These are phyloP conservation scores for Trichoderma sp. DNA, from an alignment of 2,329 filamentous ascomycete genomes.

Conservation along the genomic window DNA sequence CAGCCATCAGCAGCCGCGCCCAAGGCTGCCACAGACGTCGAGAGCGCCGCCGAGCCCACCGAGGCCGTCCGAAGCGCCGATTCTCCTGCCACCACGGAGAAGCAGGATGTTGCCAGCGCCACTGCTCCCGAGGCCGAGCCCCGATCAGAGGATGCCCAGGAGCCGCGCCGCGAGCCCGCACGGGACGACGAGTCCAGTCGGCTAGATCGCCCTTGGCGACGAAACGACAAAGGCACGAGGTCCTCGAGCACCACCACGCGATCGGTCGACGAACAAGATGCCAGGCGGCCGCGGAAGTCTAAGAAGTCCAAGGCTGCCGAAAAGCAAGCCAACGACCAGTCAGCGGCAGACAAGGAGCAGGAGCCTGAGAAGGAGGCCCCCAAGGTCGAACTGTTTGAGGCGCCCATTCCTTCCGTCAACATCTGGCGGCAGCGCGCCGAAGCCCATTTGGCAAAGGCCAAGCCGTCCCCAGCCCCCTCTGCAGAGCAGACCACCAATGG, in stretches of 20 bases:
- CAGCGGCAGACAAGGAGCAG: constrained; percentile 61
- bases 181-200: constrained; percentile 46
- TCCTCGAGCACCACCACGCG: constrained; percentile 66
- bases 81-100: constrained; percentile 36
- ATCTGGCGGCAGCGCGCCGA: constrained; percentile 82
- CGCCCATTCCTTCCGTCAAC: constrained; percentile 81
- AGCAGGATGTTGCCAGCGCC: constrained; percentile 42
- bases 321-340: constrained; percentile 52
- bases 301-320: constrained; percentile 61
- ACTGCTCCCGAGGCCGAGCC: constrained; percentile 45
- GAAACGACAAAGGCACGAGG: constrained; percentile 55
- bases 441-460: constrained; percentile 59
- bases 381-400: constrained; percentile 73
- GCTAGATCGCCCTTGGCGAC: constrained; percentile 47
- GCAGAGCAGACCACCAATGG: constrained; percentile 46
- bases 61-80: constrained; percentile 35
- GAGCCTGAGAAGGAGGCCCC: constrained; percentile 48
- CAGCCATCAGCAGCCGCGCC: constrained; percentile 38
- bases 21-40: constrained; percentile 34
- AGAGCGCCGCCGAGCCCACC: constrained; percentile 35
- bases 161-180: constrained; percentile 39
- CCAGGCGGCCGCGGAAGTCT: constrained; percentile 54
- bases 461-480: constrained; percentile 37
- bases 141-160: constrained; percentile 41
- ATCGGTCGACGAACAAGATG: constrained; percentile 62